These are phyloP conservation scores for Phytopythium litorale DNA, from an alignment of 352 stramenopile genomes.

Conservation along the genomic window DNA sequence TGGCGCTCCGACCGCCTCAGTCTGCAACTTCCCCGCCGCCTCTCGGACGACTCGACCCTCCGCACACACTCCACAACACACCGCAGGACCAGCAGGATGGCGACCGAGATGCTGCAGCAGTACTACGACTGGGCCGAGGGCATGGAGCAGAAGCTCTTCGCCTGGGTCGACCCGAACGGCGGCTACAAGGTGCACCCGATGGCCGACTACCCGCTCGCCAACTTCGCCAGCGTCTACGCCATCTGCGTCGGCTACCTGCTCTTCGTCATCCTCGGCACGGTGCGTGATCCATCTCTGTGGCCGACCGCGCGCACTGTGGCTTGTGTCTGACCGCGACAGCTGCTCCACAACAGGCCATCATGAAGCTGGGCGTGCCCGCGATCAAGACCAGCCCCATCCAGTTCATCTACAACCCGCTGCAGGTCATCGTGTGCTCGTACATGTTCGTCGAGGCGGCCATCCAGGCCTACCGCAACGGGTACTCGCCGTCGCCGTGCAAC, in stretches of 20 bases:
- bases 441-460: conserved; percentile 91
- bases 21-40: not conserved
- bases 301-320: too few species aligned
- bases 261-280: conserved; percentile 66
- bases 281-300: conserved; percentile 8
- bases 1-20: not conserved
- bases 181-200: conserved; percentile 65
- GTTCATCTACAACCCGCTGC: conserved; percentile 94
- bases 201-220: conserved; percentile 52
- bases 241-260: conserved; percentile 62
- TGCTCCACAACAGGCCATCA: conserved; percentile 25
- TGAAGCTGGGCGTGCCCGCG: conserved; percentile 47
- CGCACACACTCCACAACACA: not conserved
- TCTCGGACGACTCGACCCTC: not conserved
- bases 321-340: not conserved
- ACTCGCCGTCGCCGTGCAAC: conserved; percentile 85
- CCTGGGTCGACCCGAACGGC: conserved; percentile 50
- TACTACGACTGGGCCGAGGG: conserved; percentile 57
- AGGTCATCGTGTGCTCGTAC: conserved; percentile 93
- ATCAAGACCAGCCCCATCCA: conserved; percentile 70
- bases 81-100: conserved; percentile 9
- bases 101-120: conserved; percentile 27
- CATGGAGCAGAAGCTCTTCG: conserved; percentile 42
- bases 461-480: conserved; percentile 85
- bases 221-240: conserved; percentile 55